Evolutionary conservation across 345 rosid genomes (phyloP).

Genomic region (Chamaenerion angustifolium): DNA sequence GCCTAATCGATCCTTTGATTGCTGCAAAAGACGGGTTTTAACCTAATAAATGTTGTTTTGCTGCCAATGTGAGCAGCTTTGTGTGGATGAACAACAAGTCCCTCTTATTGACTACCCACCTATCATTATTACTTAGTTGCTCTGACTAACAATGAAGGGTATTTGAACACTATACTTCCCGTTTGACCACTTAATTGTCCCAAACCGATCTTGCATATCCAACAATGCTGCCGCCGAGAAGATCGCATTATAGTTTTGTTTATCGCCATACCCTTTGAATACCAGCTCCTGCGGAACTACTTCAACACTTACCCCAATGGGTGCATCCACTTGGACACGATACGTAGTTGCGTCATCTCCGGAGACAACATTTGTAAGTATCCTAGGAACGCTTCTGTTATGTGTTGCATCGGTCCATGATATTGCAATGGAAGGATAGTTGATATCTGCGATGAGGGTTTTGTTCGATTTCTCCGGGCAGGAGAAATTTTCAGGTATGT

Average conservation of each 20-base stretch:
- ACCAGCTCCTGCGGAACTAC: slow-evolving; percentile 35
- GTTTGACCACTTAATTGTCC: slow-evolving; percentile 52
- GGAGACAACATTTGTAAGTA: slow-evolving; percentile 41
- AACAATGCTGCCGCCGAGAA: slow-evolving; percentile 27
- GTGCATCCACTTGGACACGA: slow-evolving; percentile 16
- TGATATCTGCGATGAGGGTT: slow-evolving; percentile 43
- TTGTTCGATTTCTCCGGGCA: slow-evolving; percentile 37
- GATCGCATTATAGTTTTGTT: slow-evolving; percentile 28
- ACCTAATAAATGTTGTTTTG: too few relatives aligned
- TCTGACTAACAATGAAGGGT: slow-evolving; percentile 32
- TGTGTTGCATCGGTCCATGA: slow-evolving; percentile 23
- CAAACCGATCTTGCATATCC: slow-evolving; percentile 50
- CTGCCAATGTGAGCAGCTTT: too few relatives aligned
- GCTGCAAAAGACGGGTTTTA: too few relatives aligned
- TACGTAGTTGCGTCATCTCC: slow-evolving; percentile 38
- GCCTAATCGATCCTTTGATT: slow-evolving; percentile 47
- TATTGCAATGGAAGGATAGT: slow-evolving; percentile 66
- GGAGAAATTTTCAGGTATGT: slow-evolving; percentile 27
- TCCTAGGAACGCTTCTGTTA: slow-evolving; percentile 30
- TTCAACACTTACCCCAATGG: slow-evolving; percentile 19
- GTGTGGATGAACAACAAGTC: too few relatives aligned
- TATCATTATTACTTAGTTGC: too few relatives aligned
- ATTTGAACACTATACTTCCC: slow-evolving; percentile 39
- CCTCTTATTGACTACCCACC: too few relatives aligned
- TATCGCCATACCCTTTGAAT: slow-evolving; percentile 31